phyloP scores from a whole-genome alignment of 2,329 filamentous ascomycete species.

The Talaromyces atroroseus region DNA sequence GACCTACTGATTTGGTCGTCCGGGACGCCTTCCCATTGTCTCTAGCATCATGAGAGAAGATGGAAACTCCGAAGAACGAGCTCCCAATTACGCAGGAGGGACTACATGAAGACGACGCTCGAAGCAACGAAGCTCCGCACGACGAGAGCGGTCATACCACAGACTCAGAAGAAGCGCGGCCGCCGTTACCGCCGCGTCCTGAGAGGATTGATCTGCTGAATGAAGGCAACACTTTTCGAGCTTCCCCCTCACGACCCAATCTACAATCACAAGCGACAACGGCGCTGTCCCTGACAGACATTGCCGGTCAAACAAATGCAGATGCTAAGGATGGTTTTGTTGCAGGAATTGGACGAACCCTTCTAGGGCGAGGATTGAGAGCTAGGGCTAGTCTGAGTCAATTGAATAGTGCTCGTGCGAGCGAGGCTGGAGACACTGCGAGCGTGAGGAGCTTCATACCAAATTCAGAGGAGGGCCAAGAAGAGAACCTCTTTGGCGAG shows the following conservation, averaged over 20 bases:
- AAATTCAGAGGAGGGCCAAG: slow-evolving; percentile 61
- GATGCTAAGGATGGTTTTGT: slow-evolving; percentile 63
- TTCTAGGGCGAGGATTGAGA: slow-evolving; percentile 24
- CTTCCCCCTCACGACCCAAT: slow-evolving; percentile 24
- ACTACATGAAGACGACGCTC: slow-evolving; percentile 8
- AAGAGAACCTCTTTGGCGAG: slow-evolving; percentile 75
- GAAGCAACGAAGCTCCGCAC: slow-evolving; percentile 11
- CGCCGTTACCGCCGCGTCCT: slow-evolving; percentile 44
- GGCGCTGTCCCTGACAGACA: slow-evolving; percentile 73
- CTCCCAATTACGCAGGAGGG: slow-evolving; percentile 11
- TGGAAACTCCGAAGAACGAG: slow-evolving; percentile 13
- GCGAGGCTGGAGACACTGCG: slow-evolving; percentile 45
- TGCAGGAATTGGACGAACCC: slow-evolving; percentile 33
- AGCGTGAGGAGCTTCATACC: slow-evolving; percentile 48
- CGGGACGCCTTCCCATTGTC: not conserved
- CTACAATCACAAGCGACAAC: slow-evolving; percentile 68
- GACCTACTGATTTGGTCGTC: not conserved
- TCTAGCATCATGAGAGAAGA: slow-evolving; percentile 10
- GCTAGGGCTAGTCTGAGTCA: slow-evolving; percentile 36
- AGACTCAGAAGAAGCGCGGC: slow-evolving; percentile 33
- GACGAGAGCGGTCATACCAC: slow-evolving; percentile 16
- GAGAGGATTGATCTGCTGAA: slow-evolving; percentile 33
- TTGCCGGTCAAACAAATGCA: slow-evolving; percentile 68
- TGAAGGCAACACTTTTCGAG: slow-evolving; percentile 27
- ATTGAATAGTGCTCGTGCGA: slow-evolving; percentile 43